These are phyloP conservation scores for Melastoma malabathricum DNA, from an alignment of 345 rosid species.

Conservation along the genomic window DNA sequence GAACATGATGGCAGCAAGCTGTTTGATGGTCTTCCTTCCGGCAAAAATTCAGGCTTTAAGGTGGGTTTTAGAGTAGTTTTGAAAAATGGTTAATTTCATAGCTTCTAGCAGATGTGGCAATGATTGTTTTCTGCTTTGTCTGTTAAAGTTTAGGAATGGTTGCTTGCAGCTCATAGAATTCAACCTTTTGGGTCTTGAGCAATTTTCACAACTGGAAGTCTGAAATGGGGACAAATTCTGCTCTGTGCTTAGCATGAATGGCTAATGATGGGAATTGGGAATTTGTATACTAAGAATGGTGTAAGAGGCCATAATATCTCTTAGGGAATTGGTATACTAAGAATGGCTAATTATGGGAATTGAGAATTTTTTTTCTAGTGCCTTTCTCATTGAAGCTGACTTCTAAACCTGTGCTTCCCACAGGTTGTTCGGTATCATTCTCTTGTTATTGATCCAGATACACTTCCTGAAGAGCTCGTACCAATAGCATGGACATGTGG, in stretches of 20 bases:
- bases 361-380: conserved; percentile 1
- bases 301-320: no score
- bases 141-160: no score
- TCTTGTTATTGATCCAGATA: conserved; percentile 56
- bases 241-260: no score
- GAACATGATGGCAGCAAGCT: conserved; percentile 65
- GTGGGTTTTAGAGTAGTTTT: conserved; percentile 19
- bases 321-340: no score
- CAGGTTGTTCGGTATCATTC: conserved; percentile 98
- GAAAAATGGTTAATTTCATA: background rate
- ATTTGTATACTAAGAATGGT: no score
- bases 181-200: no score
- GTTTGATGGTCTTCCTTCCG: conserved; percentile 67
- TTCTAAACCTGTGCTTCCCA: conserved; percentile 3
- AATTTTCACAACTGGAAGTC: no score
- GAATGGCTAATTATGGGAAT: no score
- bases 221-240: no score
- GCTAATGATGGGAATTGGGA: no score
- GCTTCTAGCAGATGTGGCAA: background rate
- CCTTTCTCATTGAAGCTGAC: background rate
- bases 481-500: conserved; percentile 80
- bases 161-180: no score
- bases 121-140: background rate
- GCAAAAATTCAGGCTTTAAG: conserved; percentile 76
- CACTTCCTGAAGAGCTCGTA: conserved; percentile 70